Conservation (phyloP, 2,329 filamentous ascomycete genomes). For the Pseudocercospora crystallina region DNA sequence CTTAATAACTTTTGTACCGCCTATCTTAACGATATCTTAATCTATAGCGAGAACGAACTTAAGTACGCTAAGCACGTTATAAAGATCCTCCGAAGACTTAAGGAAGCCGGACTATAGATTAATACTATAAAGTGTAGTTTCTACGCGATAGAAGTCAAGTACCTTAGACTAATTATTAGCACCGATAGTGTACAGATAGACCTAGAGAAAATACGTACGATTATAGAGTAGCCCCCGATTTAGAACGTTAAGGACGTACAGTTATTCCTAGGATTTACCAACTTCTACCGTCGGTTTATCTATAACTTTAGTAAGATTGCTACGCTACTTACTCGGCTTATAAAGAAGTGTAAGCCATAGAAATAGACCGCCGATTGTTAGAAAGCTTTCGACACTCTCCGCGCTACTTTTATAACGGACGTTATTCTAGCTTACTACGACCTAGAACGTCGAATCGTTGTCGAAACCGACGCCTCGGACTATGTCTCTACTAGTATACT, state of each 20-base stretch:
- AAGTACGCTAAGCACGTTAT: constrained; percentile 5
- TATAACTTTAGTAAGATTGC: not conserved
- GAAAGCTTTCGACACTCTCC: too few species aligned
- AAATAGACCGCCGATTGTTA: too few species aligned
- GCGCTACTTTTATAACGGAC: too few species aligned
- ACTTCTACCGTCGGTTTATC: not conserved
- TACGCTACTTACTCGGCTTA: not conserved
- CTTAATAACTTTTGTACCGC: constrained; percentile 26
- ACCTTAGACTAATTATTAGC: constrained; percentile 12
- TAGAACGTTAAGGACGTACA: not conserved
- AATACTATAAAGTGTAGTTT: constrained; percentile 31
- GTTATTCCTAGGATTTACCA: not conserved
- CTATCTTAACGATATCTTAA: constrained; percentile 30
- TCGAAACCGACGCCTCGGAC: too few species aligned
- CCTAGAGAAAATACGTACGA: not conserved
- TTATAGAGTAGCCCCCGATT: not conserved
- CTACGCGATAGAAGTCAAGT: constrained; percentile 29
- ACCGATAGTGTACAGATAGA: not conserved
- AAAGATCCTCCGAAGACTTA: not conserved
- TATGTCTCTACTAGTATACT: too few species aligned
- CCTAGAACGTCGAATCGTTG: too few species aligned
- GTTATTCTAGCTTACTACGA: too few species aligned
- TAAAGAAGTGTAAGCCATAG: too few species aligned
- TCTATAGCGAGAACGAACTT: constrained; percentile 18
- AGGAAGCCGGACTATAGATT: constrained; percentile 6